Base-by-base conservation (phyloP, 2,329 filamentous ascomycete species). In the Rhinocladiella mackenziei region DNA sequence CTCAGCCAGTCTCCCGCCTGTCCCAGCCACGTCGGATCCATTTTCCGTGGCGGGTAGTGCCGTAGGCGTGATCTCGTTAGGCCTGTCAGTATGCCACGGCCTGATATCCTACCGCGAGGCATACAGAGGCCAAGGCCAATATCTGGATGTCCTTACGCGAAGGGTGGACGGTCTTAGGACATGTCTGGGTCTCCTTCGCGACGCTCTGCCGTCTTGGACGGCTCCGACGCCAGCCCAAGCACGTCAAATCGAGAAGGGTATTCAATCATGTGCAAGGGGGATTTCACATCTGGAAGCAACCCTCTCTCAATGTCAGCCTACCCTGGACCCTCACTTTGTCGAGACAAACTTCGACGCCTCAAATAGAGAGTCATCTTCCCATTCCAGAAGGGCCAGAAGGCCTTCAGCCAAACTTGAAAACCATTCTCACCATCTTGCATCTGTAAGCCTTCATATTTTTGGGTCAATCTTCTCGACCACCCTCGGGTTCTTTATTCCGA, bases 81-180 rank as follows among this genome's bases (percentile, higher is more conserved):
- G 40, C 15, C 11, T 43, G 31, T 26, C 32, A 13, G 40, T 43
- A 6, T 43, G 40, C 20, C n/a, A 43, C 7, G 32, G 40, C 40
- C 17, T 43, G 8, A 22, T 37, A 6, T 36, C 40, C 9, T 43
- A 43, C 15, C 17, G 17, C 11, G 29, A 30, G 10, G 31, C 32
- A 18, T 37, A 19, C 18, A 43, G 36, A 20, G 40, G 40, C 15
- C 32, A 43, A 23, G 1, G 5, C 9, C 40, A 43, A 30, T 43
- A 36, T 23, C 31, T 43, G 5, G 25, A 35, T 20, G 20, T 9
- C 13, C 31, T 43, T 13, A 26, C 40, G n/a, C 6, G n/a, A 20
- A 43, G 18, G 19, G 18, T 15, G 4, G 32, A 36, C 14, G 18
- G 25, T 25, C 40, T 43, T 23, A 28, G 13, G 13, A 17, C 14